Conservation (phyloP, 2,329 filamentous ascomycete species). For the Penicillium verrucosum region DNA sequence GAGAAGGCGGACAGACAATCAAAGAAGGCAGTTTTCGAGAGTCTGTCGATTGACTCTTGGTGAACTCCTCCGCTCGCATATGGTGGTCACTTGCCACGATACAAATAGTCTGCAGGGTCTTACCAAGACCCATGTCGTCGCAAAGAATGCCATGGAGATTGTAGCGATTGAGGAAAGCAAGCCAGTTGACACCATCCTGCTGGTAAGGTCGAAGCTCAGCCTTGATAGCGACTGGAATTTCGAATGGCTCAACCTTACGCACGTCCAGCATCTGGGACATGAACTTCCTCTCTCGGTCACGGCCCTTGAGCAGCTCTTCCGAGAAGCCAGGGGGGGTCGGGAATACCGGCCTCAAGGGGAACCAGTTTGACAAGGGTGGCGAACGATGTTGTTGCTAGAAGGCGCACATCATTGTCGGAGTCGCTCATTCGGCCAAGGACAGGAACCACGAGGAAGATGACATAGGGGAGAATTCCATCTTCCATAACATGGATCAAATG, state of each 20-base stretch:
- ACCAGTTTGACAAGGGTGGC: conserved; percentile 96
- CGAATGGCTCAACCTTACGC: conserved; percentile 92
- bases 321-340: conserved; percentile 89
- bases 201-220: conserved; percentile 95
- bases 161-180: conserved; percentile 96
- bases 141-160: conserved; percentile 97
- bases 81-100: conserved; percentile 98
- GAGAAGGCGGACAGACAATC: conserved; percentile 91
- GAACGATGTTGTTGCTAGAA: conserved; percentile 94
- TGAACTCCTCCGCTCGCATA: conserved; percentile 83
- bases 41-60: conserved; percentile 75
- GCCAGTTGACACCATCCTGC: conserved; percentile 98
- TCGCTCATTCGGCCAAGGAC: conserved; percentile 98
- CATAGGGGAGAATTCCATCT: conserved; percentile 90
- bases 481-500: conserved; percentile 98
- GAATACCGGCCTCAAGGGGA: conserved; percentile 93
- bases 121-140: conserved; percentile 98
- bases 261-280: conserved; percentile 94
- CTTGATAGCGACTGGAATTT: conserved; percentile 94
- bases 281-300: conserved; percentile 92
- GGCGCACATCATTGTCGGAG: conserved; percentile 89
- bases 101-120: conserved; percentile 94
- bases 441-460: conserved; percentile 97
- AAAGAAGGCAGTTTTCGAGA: conserved; percentile 78
- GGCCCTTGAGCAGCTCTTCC: conserved; percentile 78